Conservation (phyloP, 768 basidiomycete genomes). For the Termitomyces sp. region DNA sequence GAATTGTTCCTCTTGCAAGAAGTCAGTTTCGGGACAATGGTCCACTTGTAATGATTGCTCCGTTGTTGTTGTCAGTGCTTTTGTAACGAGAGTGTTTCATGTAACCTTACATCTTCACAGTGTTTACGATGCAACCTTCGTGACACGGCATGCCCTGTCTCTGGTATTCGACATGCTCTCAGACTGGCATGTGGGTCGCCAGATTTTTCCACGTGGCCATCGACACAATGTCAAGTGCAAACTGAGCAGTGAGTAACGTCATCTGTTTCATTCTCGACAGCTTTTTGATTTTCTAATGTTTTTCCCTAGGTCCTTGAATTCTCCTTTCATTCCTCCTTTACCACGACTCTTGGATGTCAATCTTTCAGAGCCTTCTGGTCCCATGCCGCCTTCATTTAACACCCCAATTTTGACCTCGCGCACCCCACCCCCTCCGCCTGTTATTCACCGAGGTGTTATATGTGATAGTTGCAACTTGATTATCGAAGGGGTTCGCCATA, state of each 20-base stretch:
- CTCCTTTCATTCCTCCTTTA: conserved; percentile 1
- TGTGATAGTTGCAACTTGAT: conserved; percentile 65
- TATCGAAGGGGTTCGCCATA: conserved; percentile 70
- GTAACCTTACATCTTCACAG: not conserved
- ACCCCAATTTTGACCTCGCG: not conserved
- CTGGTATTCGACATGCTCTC: not conserved
- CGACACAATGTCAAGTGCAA: not conserved
- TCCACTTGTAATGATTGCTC: not conserved
- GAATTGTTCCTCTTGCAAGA: not conserved
- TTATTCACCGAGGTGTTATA: conserved; percentile 55
- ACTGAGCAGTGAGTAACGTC: not conserved
- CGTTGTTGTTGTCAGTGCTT: not conserved
- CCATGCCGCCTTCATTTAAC: not conserved
- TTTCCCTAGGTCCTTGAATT: not conserved
- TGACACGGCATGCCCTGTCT: not conserved
- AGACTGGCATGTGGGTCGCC: not conserved
- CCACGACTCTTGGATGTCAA: not conserved
- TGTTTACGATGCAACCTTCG: not conserved
- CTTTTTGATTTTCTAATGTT: not conserved
- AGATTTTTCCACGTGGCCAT: not conserved
- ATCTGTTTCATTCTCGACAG: not conserved
- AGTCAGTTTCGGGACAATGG: not conserved
- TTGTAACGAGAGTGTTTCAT: not conserved
- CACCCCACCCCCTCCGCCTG: conserved; percentile 24
- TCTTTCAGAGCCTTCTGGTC: not conserved